phyloP scores from a whole-genome alignment of 2,329 filamentous ascomycete genomes.

The Chaetomium strumarium region DNA sequence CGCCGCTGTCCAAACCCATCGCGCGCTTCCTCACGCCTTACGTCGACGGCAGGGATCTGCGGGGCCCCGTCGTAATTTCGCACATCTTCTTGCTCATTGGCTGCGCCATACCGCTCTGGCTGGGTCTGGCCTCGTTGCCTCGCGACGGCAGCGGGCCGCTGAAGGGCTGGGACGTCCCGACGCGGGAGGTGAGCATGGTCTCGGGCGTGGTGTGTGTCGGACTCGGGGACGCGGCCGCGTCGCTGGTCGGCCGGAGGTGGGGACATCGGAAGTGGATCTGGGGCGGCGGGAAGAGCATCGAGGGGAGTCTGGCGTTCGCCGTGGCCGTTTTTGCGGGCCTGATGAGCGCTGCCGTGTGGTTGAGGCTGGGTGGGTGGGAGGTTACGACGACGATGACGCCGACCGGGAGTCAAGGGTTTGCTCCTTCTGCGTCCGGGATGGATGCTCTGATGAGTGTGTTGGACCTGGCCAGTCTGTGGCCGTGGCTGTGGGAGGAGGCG shows the following conservation, averaged over 20 bases:
- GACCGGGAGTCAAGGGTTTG: neutral
- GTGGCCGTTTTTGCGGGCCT: constrained; percentile 72
- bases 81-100: constrained; percentile 95
- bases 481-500: constrained; percentile 13
- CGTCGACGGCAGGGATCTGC: constrained; percentile 86
- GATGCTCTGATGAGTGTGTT: constrained; percentile 13
- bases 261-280: constrained; percentile 90
- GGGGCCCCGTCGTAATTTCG: constrained; percentile 89
- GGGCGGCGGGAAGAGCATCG: constrained; percentile 92
- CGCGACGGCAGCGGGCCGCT: constrained; percentile 39
- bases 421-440: constrained; percentile 1
- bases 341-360: constrained; percentile 63
- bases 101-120: constrained; percentile 91
- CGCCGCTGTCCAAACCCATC: constrained; percentile 79
- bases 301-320: constrained; percentile 79
- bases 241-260: constrained; percentile 78
- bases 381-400: neutral
- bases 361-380: constrained; percentile 70
- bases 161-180: constrained; percentile 67
- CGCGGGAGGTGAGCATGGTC: constrained; percentile 80
- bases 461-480: neutral
- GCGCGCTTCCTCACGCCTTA: constrained; percentile 87
- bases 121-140: constrained; percentile 66
- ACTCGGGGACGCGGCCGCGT: constrained; percentile 89
- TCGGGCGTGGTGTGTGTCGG: constrained; percentile 91